phyloP scores from a whole-genome alignment of 2,329 filamentous ascomycete species.

The Conoideocrella luteorostrata region DNA sequence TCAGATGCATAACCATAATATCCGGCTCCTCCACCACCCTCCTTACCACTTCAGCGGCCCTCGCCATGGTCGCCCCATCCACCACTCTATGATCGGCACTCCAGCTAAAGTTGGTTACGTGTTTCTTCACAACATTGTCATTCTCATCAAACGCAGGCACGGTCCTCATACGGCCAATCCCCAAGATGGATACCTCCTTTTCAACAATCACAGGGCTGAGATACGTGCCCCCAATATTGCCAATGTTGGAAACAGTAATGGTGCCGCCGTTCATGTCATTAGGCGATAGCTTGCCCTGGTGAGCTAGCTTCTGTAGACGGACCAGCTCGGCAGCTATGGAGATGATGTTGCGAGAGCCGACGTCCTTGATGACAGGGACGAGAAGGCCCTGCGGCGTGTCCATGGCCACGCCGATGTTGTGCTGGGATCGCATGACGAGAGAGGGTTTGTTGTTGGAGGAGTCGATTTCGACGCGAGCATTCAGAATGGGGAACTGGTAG shows the following conservation, averaged over 20 bases:
- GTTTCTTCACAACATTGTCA: constrained; percentile 61
- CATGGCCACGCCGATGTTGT: constrained; percentile 95
- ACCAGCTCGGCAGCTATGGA: constrained; percentile 71
- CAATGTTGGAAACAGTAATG: constrained; percentile 95
- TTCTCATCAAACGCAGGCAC: constrained; percentile 70
- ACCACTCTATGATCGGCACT: constrained; percentile 91
- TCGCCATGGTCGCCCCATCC: constrained; percentile 89
- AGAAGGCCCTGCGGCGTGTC: constrained; percentile 84
- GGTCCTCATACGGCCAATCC: constrained; percentile 72
- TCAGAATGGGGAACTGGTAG: constrained; percentile 76
- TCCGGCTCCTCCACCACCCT: constrained; percentile 78
- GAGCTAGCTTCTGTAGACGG: constrained; percentile 66
- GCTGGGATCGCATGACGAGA: constrained; percentile 71
- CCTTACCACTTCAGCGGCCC: constrained; percentile 77
- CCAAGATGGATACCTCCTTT: constrained; percentile 85
- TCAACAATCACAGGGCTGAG: constrained; percentile 87
- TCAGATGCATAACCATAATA: constrained; percentile 75
- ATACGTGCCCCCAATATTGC: constrained; percentile 88
- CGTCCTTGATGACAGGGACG: constrained; percentile 86
- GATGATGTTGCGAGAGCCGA: constrained; percentile 68
- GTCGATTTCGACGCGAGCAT: constrained; percentile 82
- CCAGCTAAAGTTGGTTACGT: constrained; percentile 91
- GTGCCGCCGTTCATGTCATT: constrained; percentile 79
- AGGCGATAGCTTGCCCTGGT: constrained; percentile 65
- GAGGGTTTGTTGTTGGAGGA: constrained; percentile 58